Percentiles rank a stretch among this genome's conserved stretches.
phyloP scores from a whole-genome alignment of 495 filamentous ascomycete species.

The Penicillium psychrofluorescens region DNA sequence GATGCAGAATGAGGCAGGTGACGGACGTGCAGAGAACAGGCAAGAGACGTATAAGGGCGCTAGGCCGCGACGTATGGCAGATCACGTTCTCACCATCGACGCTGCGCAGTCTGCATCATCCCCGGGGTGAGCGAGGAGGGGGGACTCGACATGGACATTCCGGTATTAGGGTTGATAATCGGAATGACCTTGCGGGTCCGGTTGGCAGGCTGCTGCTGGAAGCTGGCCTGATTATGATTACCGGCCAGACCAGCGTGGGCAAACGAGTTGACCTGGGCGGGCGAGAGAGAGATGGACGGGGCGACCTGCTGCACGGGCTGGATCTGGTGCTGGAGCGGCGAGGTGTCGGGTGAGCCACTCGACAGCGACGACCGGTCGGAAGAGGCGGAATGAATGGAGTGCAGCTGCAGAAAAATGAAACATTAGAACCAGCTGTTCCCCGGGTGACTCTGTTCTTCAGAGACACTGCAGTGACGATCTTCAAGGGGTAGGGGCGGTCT shows the following conservation, averaged over 20 bases:
- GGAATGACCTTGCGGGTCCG: constrained; percentile 94
- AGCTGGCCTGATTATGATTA: constrained; percentile 56
- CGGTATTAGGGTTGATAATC: constrained; percentile 94
- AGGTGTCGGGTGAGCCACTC: constrained; percentile 89
- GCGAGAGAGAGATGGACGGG: constrained; percentile 73
- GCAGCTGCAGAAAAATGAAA: constrained; percentile 47
- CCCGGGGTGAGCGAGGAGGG: constrained; percentile 82
- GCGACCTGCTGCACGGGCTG: constrained; percentile 70
- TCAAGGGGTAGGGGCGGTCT: constrained; percentile 1
- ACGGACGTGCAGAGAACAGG: constrained; percentile 26
- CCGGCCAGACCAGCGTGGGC: constrained; percentile 49
- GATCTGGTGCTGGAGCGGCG: constrained; percentile 73
- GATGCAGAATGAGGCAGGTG: constrained; percentile 32
- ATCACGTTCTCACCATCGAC: constrained; percentile 49
- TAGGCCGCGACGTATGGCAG: constrained; percentile 19
- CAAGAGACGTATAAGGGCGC: not conserved
- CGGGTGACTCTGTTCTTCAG: not conserved
- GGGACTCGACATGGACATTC: constrained; percentile 81
- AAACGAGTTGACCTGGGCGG: constrained; percentile 58
- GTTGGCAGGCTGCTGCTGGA: constrained; percentile 80
- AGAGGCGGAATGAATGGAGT: constrained; percentile 76
- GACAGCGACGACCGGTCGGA: constrained; percentile 93
- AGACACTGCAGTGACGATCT: constrained; percentile 1
- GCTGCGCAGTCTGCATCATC: constrained; percentile 68
- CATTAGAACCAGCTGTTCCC: constrained; percentile 9